Evolutionary conservation across 169 alveolate species (phyloP).

Genomic region (Amoebophrya sp.): DNA sequence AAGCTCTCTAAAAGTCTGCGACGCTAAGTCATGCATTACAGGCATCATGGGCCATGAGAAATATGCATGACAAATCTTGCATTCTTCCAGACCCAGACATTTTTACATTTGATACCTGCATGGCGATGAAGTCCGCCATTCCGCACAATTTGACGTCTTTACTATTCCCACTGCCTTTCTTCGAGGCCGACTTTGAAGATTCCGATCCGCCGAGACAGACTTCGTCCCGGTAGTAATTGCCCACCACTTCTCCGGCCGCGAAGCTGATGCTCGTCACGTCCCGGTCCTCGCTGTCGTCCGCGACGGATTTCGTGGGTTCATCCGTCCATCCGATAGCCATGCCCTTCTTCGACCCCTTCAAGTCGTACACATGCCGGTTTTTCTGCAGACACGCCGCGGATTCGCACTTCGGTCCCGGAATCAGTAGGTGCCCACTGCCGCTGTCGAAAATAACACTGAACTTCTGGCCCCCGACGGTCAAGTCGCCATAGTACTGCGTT

Average conservation of each 20-base stretch:
- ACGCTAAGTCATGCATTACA: too few species aligned
- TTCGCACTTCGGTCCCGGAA: not conserved
- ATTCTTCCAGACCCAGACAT: too few species aligned
- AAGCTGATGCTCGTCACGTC: not conserved
- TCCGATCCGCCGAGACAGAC: not conserved
- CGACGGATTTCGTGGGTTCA: not conserved
- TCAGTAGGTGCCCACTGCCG: not conserved
- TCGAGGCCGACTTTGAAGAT: too few species aligned
- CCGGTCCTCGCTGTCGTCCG: not conserved
- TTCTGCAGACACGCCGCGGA: not conserved
- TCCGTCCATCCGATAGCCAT: slow-evolving; percentile 20
- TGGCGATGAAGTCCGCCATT: not conserved
- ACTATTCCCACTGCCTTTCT: too few species aligned
- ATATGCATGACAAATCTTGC: too few species aligned
- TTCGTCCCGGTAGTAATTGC: not conserved
- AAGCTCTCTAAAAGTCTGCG: too few species aligned
- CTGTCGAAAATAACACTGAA: not conserved
- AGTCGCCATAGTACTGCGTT: not conserved
- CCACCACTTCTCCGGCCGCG: slow-evolving; percentile 12
- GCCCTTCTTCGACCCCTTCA: not conserved
- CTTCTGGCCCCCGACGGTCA: not conserved
- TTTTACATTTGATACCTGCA: too few species aligned
- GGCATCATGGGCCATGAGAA: too few species aligned
- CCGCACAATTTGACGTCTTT: too few species aligned
- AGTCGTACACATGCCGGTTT: not conserved